A percentile compares a stretch with the other conserved stretches of the same genome.
phyloP scores from a whole-genome alignment of 495 filamentous ascomycete species.

The Aspergillus cavernicola region DNA sequence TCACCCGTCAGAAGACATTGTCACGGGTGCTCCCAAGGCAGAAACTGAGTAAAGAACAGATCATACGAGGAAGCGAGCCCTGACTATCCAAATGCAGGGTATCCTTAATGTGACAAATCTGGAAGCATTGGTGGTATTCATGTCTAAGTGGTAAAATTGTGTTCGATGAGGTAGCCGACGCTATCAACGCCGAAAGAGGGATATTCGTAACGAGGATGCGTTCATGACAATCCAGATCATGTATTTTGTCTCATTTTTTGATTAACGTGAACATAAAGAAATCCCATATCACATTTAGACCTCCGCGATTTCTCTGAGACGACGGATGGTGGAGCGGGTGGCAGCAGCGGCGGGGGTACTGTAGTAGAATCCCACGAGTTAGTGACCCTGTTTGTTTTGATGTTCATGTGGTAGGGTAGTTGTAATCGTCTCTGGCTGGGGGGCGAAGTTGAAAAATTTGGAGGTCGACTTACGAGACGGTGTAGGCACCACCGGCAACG shows the following conservation, averaged over 20 bases:
- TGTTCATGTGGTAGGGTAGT: background rate
- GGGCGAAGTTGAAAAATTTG: background rate
- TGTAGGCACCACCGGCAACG: conserved; percentile 94
- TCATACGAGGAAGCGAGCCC: conserved; percentile 1
- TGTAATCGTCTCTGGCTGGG: background rate
- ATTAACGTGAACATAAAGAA: conserved; percentile 45
- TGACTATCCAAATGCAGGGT: background rate
- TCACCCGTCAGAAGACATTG: conserved; percentile 15
- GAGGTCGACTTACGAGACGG: conserved; percentile 75
- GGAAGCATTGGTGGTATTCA: conserved; percentile 21
- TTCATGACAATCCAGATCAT: conserved; percentile 31
- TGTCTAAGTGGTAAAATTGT: conserved; percentile 16
- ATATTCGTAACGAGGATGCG: conserved; percentile 17
- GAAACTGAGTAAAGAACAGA: background rate
- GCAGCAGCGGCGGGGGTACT: conserved; percentile 95
- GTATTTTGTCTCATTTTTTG: conserved; percentile 42
- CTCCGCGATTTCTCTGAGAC: conserved; percentile 97
- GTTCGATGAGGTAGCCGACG: conserved; percentile 12
- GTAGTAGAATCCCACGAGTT: conserved; percentile 18
- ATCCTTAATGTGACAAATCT: conserved; percentile 7
- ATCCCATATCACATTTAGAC: conserved; percentile 62
- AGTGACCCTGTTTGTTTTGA: conserved; percentile 16
- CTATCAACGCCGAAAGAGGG: conserved; percentile 15
- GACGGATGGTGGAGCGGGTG: conserved; percentile 93
- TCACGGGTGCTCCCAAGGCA: conserved; percentile 8